Percentiles rank a stretch among this genome's conserved stretches.
Evolutionary conservation across 345 rosid genomes (phyloP).

Genomic region (Syzygium aromaticum): DNA sequence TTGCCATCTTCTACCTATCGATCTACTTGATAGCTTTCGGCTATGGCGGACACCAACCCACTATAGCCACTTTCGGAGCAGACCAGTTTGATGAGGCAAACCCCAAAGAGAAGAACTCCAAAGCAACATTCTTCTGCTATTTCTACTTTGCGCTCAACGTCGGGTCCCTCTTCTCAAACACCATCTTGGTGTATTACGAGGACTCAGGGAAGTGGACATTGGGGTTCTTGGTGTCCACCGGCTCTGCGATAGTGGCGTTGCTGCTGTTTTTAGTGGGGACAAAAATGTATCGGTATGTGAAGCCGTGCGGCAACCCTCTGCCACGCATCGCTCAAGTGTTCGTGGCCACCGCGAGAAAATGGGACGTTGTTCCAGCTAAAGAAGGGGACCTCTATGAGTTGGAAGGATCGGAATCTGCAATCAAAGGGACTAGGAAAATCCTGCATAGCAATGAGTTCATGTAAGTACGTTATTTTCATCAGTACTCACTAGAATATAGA

Average conservation of each 20-base stretch:
- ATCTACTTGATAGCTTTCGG: constrained; percentile 38
- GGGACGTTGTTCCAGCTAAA: constrained; percentile 14
- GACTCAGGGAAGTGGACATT: constrained; percentile 35
- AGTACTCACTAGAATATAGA: not conserved
- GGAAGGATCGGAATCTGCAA: constrained; percentile 32
- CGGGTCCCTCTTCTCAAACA: constrained; percentile 42
- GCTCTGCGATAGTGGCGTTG: constrained; percentile 21
- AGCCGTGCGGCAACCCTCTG: constrained; percentile 36
- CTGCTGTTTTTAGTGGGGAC: constrained; percentile 17
- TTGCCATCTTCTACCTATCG: constrained; percentile 20
- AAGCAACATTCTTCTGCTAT: constrained; percentile 32
- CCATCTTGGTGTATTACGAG: constrained; percentile 35
- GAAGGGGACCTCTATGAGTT: constrained; percentile 26
- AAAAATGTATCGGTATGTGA: constrained; percentile 16
- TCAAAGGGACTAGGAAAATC: constrained; percentile 46
- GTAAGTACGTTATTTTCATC: constrained; percentile 10
- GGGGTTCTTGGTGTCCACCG: constrained; percentile 28
- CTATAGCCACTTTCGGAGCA: constrained; percentile 40
- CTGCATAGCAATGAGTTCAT: constrained; percentile 23
- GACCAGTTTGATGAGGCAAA: constrained; percentile 38
- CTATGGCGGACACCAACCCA: constrained; percentile 46
- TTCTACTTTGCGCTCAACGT: constrained; percentile 41
- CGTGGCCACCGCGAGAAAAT: constrained; percentile 23
- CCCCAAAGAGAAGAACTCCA: constrained; percentile 13
- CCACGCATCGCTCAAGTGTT: constrained; percentile 41